Evolutionary conservation across 2,329 filamentous ascomycete species (phyloP).

Genomic region (Exophiala xenobiotica): DNA sequence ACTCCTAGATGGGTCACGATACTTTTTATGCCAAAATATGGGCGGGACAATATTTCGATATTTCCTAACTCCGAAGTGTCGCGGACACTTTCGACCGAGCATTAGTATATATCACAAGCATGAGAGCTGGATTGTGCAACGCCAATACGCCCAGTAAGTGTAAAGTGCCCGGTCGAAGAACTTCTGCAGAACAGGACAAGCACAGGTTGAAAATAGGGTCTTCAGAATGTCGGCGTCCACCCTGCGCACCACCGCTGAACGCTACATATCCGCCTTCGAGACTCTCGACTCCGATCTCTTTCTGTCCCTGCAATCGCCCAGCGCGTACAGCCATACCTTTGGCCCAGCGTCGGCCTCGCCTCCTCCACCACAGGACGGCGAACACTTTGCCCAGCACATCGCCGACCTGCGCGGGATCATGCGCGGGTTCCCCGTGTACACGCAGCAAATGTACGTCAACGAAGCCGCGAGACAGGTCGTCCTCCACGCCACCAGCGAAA

Average conservation of each 20-base stretch:
- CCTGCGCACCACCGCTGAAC: background rate
- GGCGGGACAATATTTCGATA: background rate
- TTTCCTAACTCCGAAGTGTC: background rate
- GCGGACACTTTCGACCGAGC: background rate
- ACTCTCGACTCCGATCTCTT: background rate
- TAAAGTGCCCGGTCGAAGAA: no score
- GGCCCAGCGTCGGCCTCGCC: constrained; percentile 11
- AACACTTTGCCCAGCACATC: constrained; percentile 16
- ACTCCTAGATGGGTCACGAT: no score
- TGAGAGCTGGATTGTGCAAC: background rate
- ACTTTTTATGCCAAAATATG: background rate
- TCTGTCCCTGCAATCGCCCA: background rate
- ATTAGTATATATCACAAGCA: background rate
- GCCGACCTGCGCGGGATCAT: constrained; percentile 11
- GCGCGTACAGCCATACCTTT: background rate
- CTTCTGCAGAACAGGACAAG: background rate
- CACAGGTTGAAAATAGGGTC: background rate
- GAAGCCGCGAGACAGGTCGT: constrained; percentile 29
- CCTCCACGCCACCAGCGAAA: constrained; percentile 32
- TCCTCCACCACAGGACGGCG: constrained; percentile 9
- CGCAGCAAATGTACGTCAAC: constrained; percentile 21
- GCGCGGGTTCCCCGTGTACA: constrained; percentile 18
- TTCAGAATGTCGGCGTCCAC: background rate
- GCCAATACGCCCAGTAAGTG: background rate
- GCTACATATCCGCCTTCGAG: background rate